Evolutionary conservation across 1,284 basidiomycete genomes (phyloP), one percentile per base, ranked within the genome.

Genomic region (Pseudozyma thailandica): DNA sequence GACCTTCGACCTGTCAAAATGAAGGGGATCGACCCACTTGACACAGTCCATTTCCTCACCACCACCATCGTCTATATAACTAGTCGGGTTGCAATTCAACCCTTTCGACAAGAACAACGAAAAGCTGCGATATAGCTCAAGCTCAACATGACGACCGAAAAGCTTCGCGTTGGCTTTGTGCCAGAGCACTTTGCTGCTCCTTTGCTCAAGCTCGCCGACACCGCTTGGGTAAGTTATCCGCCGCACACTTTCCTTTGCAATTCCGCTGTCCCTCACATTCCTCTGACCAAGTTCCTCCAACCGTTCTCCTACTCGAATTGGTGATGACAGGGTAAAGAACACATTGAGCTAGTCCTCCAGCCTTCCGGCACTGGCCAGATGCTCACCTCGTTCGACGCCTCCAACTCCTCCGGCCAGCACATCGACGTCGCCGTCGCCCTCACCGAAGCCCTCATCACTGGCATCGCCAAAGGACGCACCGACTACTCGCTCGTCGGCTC

Each of bases 401-500:
- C 54, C 6, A 25, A 59, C 9, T 21, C 53, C 10, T 50, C 42
- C 12, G 76, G 66, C 6, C 77, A 77, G n/a, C 63, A 63, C 39
- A 82, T 82, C 31, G 80, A 82, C 31, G 76, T 80, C 0, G 80
- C 58, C 59, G 92, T 93, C 69, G 95, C 94, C 0, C 88, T 98
- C 50, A 98, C 95, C 0, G 95, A 97, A 82, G 89, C 92, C 0
- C 86, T 98, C 35, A 94, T 97, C 72, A 91, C 93, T 44, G 95
- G 94, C 0, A 92, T 97, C 50, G 93, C 92, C 12, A 83, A 82
- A 42, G 92, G 93, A 0, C 91, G 91, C 0, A 87, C 87, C 50
- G 89, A 90, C 15, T 98, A 96, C 85, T 93, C 91, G 82, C 89
- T 98, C 15, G 90, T 95, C 3, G 94, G 95, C 3, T 92, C 91